A percentile compares a stretch with the other conserved stretches of the same genome.
These are phyloP conservation scores for Bremia lactucae DNA, from an alignment of 352 stramenopile species.

Conservation along the genomic window DNA sequence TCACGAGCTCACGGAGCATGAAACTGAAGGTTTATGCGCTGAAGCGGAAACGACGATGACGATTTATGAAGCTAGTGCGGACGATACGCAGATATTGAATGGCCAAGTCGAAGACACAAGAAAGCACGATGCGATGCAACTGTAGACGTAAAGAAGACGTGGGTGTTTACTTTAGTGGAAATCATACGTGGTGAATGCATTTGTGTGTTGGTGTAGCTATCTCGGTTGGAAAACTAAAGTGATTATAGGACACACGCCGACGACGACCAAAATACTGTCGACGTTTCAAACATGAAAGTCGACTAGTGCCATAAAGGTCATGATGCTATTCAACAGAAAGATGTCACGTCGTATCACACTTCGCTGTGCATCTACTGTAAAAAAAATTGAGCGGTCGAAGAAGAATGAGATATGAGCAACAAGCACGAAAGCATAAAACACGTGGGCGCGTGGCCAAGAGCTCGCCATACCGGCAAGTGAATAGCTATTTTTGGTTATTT, in stretches of 20 bases:
- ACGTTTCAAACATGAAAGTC: conserved; percentile 86
- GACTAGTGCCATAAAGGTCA: conserved; percentile 82
- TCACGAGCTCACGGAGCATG: conserved; percentile 34
- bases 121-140: conserved; percentile 8
- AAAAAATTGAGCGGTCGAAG: conserved; percentile 7
- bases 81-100: neutral
- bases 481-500: conserved; percentile 91
- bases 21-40: conserved; percentile 1
- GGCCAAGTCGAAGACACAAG: neutral
- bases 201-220: too few relatives aligned
- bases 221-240: too few relatives aligned
- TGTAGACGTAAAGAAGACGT: too few relatives aligned
- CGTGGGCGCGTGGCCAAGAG: conserved; percentile 81
- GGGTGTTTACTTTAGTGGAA: too few relatives aligned
- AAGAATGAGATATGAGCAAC: neutral
- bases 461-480: conserved; percentile 79
- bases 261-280: conserved; percentile 90
- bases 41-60: conserved; percentile 7
- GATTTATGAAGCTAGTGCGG: neutral
- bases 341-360: conserved; percentile 50
- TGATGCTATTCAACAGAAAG: conserved; percentile 80
- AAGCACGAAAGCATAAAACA: conserved; percentile 77
- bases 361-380: conserved; percentile 31
- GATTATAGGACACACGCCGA: conserved; percentile 86
- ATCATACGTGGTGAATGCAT: too few relatives aligned